These are phyloP conservation scores for Stagonosporopsis cucurbitacearum DNA, from an alignment of 2,329 filamentous ascomycete species.

Conservation along the genomic window DNA sequence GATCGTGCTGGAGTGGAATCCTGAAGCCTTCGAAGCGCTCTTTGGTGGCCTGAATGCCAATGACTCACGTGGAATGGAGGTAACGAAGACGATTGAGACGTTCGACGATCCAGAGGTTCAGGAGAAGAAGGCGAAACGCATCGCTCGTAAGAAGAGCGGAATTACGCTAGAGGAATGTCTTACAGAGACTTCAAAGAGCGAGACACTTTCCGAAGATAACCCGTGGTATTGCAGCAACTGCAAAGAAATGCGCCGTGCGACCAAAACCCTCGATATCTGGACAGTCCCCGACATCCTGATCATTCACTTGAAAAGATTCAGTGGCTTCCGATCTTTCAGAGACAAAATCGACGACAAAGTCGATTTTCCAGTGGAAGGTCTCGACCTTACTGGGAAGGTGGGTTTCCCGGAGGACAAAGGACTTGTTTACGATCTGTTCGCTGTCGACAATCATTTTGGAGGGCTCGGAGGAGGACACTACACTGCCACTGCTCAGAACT, in stretches of 20 bases:
- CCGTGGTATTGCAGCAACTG: constrained; percentile 97
- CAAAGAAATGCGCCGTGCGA: constrained; percentile 89
- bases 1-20: constrained; percentile 85
- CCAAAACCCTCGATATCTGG: constrained; percentile 97
- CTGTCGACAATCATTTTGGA: constrained; percentile 94
- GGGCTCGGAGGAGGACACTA: constrained; percentile 95
- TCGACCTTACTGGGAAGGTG: constrained; percentile 82
- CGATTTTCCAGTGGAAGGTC: constrained; percentile 86
- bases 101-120: constrained; percentile 65
- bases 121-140: constrained; percentile 67
- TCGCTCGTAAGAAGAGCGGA: constrained; percentile 72
- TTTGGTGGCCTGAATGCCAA: constrained; percentile 61
- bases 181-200: constrained; percentile 91
- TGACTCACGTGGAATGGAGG: constrained; percentile 65
- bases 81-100: constrained; percentile 65
- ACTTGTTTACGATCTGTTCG: constrained; percentile 90
- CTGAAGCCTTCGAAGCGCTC: constrained; percentile 71
- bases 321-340: constrained; percentile 77
- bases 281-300: constrained; percentile 94
- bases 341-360: constrained; percentile 93
- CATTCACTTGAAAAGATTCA: constrained; percentile 95
- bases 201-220: constrained; percentile 92
- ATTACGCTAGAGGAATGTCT: constrained; percentile 89
- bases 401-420: constrained; percentile 81
- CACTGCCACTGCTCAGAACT: constrained; percentile 93